These are phyloP conservation scores for Fusarium subtropicale DNA, from an alignment of 2,329 filamentous ascomycete genomes.

Conservation along the genomic window DNA sequence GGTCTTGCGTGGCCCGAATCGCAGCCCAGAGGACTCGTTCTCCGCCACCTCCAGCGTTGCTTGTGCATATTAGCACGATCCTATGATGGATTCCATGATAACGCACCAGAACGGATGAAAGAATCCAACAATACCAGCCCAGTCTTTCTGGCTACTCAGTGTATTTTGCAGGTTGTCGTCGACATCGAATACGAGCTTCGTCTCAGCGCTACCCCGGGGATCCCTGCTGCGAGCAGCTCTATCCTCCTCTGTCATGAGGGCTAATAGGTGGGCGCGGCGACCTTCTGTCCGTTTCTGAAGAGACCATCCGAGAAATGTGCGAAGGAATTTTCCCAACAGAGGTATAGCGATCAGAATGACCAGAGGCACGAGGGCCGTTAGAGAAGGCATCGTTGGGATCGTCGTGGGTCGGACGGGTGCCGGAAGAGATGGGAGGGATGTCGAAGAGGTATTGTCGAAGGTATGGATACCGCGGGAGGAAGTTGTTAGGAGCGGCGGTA, in stretches of 20 bases:
- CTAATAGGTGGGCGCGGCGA: slow-evolving; percentile 68
- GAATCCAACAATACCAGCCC: slow-evolving; percentile 91
- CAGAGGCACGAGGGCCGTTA: slow-evolving; percentile 31
- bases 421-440: background rate
- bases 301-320: slow-evolving; percentile 67
- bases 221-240: slow-evolving; percentile 52
- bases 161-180: slow-evolving; percentile 49
- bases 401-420: slow-evolving; percentile 5
- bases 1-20: slow-evolving; percentile 87
- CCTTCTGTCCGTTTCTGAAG: slow-evolving; percentile 73
- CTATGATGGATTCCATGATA: background rate
- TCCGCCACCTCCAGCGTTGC: slow-evolving; percentile 95
- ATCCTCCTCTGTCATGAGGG: slow-evolving; percentile 62
- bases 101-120: slow-evolving; percentile 96
- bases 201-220: slow-evolving; percentile 59
- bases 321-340: slow-evolving; percentile 50
- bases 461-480: background rate
- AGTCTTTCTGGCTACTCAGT: slow-evolving; percentile 65
- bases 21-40: slow-evolving; percentile 97
- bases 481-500: background rate
- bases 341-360: slow-evolving; percentile 45
- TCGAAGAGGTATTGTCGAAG: background rate
- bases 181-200: slow-evolving; percentile 68
- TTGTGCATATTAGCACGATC: slow-evolving; percentile 52
- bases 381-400: slow-evolving; percentile 13